phyloP scores from a whole-genome alignment of 1,284 basidiomycete species.

The Polyporus tsugae region DNA sequence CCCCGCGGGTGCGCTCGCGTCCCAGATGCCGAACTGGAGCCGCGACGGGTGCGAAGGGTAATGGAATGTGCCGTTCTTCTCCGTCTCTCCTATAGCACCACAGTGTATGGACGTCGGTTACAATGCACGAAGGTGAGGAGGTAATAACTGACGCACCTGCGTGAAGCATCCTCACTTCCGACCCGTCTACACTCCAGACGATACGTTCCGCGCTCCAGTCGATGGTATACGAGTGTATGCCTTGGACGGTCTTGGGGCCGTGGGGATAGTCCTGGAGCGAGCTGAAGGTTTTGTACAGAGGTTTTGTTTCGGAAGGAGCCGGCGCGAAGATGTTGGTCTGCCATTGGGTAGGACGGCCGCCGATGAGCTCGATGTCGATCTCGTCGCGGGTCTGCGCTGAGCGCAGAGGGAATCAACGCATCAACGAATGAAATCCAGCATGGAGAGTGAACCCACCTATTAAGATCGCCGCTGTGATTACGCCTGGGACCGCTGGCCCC shows the following conservation, averaged over 20 bases:
- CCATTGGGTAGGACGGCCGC: constrained; percentile 50
- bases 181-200: constrained; percentile 53
- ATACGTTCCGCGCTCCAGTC: constrained; percentile 53
- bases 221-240: constrained; percentile 50
- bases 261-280: constrained; percentile 43
- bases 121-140: background rate
- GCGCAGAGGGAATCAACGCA: background rate
- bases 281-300: constrained; percentile 51
- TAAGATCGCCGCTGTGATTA: constrained; percentile 51
- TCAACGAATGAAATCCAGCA: background rate
- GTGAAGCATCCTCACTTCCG: constrained; percentile 45
- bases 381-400: constrained; percentile 49
- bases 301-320: constrained; percentile 42
- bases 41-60: constrained; percentile 45
- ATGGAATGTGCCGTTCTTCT: constrained; percentile 41
- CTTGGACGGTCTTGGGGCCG: constrained; percentile 34
- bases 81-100: constrained; percentile 43
- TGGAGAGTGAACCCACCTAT: constrained; percentile 41
- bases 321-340: constrained; percentile 56
- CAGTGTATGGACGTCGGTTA: background rate
- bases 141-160: constrained; percentile 42
- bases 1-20: constrained; percentile 52
- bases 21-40: constrained; percentile 57
- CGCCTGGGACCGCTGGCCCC: constrained; percentile 45
- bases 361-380: constrained; percentile 55